These are phyloP conservation scores for Stereocaulon alpinum DNA, from an alignment of 495 filamentous ascomycete species.

Conservation along the genomic window DNA sequence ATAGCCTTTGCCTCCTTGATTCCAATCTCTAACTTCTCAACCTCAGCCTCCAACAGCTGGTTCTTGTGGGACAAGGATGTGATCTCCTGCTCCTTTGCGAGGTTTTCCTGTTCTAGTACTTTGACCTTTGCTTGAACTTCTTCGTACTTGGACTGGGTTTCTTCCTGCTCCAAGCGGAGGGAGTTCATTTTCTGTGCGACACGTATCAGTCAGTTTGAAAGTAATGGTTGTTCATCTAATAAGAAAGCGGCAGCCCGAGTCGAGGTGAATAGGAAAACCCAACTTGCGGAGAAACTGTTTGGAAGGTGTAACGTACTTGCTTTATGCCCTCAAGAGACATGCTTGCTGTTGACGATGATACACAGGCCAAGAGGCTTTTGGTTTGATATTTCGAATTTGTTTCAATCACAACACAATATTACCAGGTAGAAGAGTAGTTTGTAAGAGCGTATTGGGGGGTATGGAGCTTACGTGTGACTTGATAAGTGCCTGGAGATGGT, in stretches of 20 bases:
- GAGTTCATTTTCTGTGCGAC: constrained; percentile 71
- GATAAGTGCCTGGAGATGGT: background rate
- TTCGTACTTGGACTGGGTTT: constrained; percentile 64
- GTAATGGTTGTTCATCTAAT: background rate
- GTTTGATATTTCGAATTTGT: background rate
- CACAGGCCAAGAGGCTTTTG: background rate
- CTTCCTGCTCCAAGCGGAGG: constrained; percentile 88
- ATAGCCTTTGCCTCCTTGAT: constrained; percentile 71
- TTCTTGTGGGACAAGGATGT: constrained; percentile 89
- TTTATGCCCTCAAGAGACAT: constrained; percentile 24
- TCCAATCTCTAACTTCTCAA: constrained; percentile 74
- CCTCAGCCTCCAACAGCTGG: constrained; percentile 71
- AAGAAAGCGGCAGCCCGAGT: background rate
- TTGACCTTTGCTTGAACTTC: constrained; percentile 83
- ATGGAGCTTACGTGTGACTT: constrained; percentile 16
- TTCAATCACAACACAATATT: background rate
- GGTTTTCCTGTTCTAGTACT: constrained; percentile 84
- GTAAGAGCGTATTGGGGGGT: constrained; percentile 20
- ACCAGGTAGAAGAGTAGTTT: background rate
- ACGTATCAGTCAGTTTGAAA: constrained; percentile 1
- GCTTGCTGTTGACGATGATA: constrained; percentile 3
- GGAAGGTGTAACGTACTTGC: constrained; percentile 23
- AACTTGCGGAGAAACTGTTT: background rate
- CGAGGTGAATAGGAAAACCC: background rate
- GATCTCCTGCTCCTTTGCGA: constrained; percentile 95